Conservation (phyloP, 768 basidiomycete genomes). For the Phanerodontia chrysosporium region DNA sequence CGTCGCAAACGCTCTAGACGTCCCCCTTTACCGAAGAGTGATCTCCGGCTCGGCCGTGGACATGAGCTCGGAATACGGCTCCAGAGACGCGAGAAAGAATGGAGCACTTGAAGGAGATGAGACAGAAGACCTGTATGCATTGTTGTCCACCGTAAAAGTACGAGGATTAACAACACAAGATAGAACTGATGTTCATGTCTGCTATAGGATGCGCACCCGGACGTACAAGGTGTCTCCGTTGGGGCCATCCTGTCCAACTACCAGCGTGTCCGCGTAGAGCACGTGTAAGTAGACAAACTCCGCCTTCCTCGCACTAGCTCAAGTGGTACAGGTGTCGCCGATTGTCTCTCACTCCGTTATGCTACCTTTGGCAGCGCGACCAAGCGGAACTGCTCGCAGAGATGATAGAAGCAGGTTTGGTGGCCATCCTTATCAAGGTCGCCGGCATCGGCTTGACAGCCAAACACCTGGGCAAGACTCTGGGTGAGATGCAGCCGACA, state of each 20-base stretch:
- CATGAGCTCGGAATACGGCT: slow-evolving; percentile 83
- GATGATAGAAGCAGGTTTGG: slow-evolving; percentile 79
- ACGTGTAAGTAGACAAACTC: slow-evolving; percentile 64
- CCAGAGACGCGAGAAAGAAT: slow-evolving; percentile 39
- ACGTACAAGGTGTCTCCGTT: slow-evolving; percentile 82
- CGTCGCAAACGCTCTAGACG: slow-evolving; percentile 78
- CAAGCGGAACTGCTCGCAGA: slow-evolving; percentile 81
- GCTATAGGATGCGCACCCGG: slow-evolving; percentile 66
- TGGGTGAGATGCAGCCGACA: slow-evolving; percentile 70
- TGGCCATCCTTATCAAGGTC: slow-evolving; percentile 88
- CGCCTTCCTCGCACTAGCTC: not conserved
- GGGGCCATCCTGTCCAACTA: slow-evolving; percentile 98
- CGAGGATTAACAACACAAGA: slow-evolving; percentile 6
- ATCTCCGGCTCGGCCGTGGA: slow-evolving; percentile 82
- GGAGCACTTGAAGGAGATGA: slow-evolving; percentile 79
- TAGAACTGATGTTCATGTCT: not conserved
- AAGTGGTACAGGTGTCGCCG: slow-evolving; percentile 62
- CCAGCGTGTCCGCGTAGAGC: slow-evolving; percentile 94
- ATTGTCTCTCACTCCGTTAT: slow-evolving; percentile 72
- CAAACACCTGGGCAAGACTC: slow-evolving; percentile 72
- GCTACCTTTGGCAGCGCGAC: slow-evolving; percentile 92
- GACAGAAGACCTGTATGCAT: slow-evolving; percentile 84
- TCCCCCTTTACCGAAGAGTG: slow-evolving; percentile 79
- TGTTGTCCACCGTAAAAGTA: slow-evolving; percentile 79
- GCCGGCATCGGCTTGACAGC: slow-evolving; percentile 86